These are phyloP conservation scores for Colletotrichum filicis DNA, from an alignment of 2,329 filamentous ascomycete genomes.

Conservation along the genomic window DNA sequence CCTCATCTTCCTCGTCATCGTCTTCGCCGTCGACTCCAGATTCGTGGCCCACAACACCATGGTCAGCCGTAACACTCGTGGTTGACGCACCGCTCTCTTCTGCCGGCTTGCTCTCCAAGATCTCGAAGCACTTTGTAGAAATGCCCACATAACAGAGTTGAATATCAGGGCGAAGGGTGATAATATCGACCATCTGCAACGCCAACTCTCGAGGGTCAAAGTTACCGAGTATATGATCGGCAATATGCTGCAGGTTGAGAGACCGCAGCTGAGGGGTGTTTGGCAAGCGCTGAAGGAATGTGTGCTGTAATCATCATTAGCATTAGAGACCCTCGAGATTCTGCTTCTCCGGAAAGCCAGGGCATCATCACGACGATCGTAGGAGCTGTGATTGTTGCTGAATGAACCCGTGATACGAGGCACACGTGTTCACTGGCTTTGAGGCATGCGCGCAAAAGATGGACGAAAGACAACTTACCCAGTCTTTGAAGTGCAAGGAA, in stretches of 20 bases:
- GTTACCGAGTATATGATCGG: constrained; percentile 66
- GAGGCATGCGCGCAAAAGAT: neutral
- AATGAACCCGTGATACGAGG: constrained; percentile 5
- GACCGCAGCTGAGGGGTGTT: constrained; percentile 76
- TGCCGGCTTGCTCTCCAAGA: constrained; percentile 71
- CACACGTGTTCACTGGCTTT: neutral
- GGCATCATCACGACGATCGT: neutral
- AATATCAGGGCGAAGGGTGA: constrained; percentile 79
- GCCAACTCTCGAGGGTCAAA: constrained; percentile 76
- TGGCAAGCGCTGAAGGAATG: constrained; percentile 80
- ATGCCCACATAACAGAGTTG: constrained; percentile 83
- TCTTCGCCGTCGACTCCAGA: constrained; percentile 46
- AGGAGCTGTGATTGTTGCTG: neutral
- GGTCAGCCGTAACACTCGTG: constrained; percentile 34
- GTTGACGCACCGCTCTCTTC: constrained; percentile 47
- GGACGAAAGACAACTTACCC: constrained; percentile 65
- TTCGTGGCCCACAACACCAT: constrained; percentile 31
- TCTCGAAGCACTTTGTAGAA: constrained; percentile 83
- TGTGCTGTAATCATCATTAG: constrained; percentile 65
- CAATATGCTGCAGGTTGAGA: constrained; percentile 76
- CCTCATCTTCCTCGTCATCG: constrained; percentile 48
- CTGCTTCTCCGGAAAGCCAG: neutral
- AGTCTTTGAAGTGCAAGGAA: constrained; percentile 79
- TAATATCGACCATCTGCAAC: constrained; percentile 81
- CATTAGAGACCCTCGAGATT: neutral